Base-by-base conservation (phyloP, 1,139 yeast genomes). In the Kodamaea alishanica region DNA sequence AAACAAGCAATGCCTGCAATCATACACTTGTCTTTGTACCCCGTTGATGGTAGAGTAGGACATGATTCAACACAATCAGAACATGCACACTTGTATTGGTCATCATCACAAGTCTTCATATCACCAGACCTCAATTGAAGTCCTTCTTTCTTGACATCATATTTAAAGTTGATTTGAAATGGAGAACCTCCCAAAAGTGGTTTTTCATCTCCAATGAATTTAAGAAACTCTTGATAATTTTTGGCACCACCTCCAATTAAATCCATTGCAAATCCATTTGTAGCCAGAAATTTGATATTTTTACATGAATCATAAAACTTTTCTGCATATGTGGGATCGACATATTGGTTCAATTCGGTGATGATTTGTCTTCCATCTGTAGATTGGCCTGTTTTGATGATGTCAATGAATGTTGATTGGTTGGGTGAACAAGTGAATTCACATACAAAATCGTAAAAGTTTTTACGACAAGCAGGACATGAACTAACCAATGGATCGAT, bases 241-340 rank as follows among this genome's bases (percentile, higher is more conserved):
- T 72, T 74, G 2, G 97, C 97, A 0, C 97, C 97, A 7, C 98
- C 98, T 6, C 98, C 98, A 36, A 92, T 84, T 37, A 92, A 72
- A 56, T 92, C 97, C 97, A 92, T 89, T 6, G 97, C 97, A 53
- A 77, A 86, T 2, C 97, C 97, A 60, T 90, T 90, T 7, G 97
- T 89, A 5, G 97, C 96, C 4, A 92, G 81, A 58, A 92, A 90
- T 61, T 90, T 89, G 57, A 92, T 84, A 46, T 84, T 79, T 52
- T 86, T 85, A 64, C 98, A 92, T 1, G 96, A 86, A 43, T 89
- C 84, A 56, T 68, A 92, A 54, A 90, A 80, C 2, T 58, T 67
- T 0, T 70, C 55, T 0, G 96, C 96, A 65, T 78, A 77, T 0
- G 52, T 54, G 1, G 79, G 72, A 42, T 76, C 77, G 6, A 87